Base-by-base conservation (phyloP, 1,284 basidiomycete species). In the Pisolithus thermaeus region DNA sequence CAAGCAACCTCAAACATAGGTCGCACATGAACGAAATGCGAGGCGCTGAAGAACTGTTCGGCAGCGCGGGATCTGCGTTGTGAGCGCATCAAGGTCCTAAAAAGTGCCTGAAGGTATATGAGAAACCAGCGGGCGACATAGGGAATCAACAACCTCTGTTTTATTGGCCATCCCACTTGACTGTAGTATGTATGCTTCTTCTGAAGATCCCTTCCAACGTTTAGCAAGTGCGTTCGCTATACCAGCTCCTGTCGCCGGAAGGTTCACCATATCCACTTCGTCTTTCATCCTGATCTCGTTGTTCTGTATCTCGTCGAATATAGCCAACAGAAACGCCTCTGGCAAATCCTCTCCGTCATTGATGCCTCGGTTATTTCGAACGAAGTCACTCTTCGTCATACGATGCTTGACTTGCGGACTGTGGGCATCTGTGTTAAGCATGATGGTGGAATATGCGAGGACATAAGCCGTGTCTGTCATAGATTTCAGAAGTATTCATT, bases 201-300 rank as follows among this genome's bases (percentile, higher is more conserved):
- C 69, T 97, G 94, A 18, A 96, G 71, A 70, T 97, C 93, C 52
- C 95, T 76, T 2, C 95, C 95, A 32, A 97, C 92, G 54, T 84
- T 84, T 88, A 1, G 90, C 90, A 14, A 97, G 71, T 7, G 87
- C 88, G 56, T 79, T 83, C 1, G 90, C 87, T 39, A 96, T 70
- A 11, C 93, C 92, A 32, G 86, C 81, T 9, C 81, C 78, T 37
- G 83, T 66, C 1, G 75, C 65, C 7, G 77, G 70, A 45, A 76
- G 61, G 27, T 78, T 61, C 11, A 71, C 71, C 36, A 81, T 73
- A 59, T 93, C 92, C 27, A 93, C 73, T 70, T 98, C 94, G 62
- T 97, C 95, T 73, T 97, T 97, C 94, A 98, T 97, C 60, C 90
- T 81, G 62, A 98, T 97, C 70, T 98, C 95, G 61, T 97, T 93